These are phyloP conservation scores for Cadophora sp. DNA, from an alignment of 2,329 filamentous ascomycete species.

Conservation along the genomic window DNA sequence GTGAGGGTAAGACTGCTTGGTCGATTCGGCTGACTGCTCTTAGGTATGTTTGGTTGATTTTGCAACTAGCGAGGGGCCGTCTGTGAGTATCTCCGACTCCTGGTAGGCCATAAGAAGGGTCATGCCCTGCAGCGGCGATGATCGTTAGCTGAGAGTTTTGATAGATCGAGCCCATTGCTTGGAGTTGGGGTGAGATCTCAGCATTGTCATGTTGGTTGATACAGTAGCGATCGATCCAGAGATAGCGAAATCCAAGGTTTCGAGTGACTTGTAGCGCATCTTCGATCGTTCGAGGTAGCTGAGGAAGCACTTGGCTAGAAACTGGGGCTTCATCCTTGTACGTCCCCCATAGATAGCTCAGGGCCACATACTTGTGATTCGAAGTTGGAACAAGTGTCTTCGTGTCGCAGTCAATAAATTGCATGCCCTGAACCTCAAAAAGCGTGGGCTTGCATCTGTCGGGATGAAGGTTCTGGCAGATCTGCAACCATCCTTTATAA, in stretches of 20 bases:
- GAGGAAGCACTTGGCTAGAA: background rate
- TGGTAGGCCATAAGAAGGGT: slow-evolving; percentile 13
- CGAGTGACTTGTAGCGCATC: slow-evolving; percentile 13
- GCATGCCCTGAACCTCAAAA: no score
- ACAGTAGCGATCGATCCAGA: slow-evolving; percentile 21
- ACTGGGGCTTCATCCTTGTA: background rate
- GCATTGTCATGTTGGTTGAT: slow-evolving; percentile 16
- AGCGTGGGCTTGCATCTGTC: background rate
- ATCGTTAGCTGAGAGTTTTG: slow-evolving; percentile 12
- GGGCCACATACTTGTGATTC: slow-evolving; percentile 1
- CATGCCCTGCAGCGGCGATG: slow-evolving; percentile 16
- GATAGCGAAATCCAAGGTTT: slow-evolving; percentile 14
- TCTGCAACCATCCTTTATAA: background rate
- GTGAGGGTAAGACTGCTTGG: background rate
- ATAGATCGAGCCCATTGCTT: slow-evolving; percentile 16
- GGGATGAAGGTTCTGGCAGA: background rate
- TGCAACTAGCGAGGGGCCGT: background rate
- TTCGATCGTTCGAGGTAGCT: slow-evolving; percentile 15
- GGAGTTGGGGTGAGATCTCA: slow-evolving; percentile 6
- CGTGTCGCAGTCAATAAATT: no score
- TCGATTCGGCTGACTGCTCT: background rate
- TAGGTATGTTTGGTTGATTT: background rate
- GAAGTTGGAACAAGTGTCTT: background rate
- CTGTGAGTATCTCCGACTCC: background rate
- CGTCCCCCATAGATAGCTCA: slow-evolving; percentile 17